Evolutionary conservation across 768 basidiomycete genomes (phyloP).

Genomic region (Pisolithus tinctorius): DNA sequence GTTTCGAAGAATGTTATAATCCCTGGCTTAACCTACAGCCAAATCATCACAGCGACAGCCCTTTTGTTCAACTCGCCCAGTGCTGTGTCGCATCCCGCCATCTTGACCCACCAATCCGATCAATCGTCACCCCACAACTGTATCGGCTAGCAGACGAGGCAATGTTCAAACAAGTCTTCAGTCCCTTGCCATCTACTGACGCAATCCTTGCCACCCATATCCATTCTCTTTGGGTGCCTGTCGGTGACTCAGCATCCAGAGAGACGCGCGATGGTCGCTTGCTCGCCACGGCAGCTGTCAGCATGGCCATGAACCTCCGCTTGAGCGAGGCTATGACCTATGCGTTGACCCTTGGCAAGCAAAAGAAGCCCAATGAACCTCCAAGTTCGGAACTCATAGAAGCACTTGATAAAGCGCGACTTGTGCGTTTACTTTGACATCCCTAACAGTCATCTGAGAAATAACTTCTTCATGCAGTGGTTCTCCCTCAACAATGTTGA

Average conservation of each 20-base stretch:
- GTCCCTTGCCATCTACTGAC: conserved; percentile 35
- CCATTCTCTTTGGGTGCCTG: conserved; percentile 39
- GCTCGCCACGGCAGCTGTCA: conserved; percentile 36
- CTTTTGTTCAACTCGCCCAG: conserved; percentile 37
- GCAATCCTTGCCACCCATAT: conserved; percentile 36
- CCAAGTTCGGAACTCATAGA: conserved; percentile 26
- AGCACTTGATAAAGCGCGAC: conserved; percentile 30
- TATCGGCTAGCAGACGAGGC: conserved; percentile 36
- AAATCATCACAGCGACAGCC: conserved; percentile 20
- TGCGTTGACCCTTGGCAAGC: conserved; percentile 22
- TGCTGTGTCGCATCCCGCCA: conserved; percentile 43
- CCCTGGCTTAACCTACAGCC: conserved; percentile 40
- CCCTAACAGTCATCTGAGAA: conserved; percentile 3
- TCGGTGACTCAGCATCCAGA: conserved; percentile 26
- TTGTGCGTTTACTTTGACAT: conserved; percentile 23
- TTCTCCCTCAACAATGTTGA: conserved; percentile 32
- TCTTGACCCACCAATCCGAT: conserved; percentile 29
- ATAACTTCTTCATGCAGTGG: conserved; percentile 29
- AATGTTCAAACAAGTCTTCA: conserved; percentile 35
- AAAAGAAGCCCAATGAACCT: conserved; percentile 22
- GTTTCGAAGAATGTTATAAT: conserved; percentile 37
- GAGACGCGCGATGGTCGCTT: conserved; percentile 34
- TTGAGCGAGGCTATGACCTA: conserved; percentile 32
- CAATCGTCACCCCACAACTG: conserved; percentile 32
- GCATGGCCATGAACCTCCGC: conserved; percentile 41